Evolutionary conservation across 192 early-diverging fungal genomes (phyloP).

Genomic region (Podila verticillata): DNA sequence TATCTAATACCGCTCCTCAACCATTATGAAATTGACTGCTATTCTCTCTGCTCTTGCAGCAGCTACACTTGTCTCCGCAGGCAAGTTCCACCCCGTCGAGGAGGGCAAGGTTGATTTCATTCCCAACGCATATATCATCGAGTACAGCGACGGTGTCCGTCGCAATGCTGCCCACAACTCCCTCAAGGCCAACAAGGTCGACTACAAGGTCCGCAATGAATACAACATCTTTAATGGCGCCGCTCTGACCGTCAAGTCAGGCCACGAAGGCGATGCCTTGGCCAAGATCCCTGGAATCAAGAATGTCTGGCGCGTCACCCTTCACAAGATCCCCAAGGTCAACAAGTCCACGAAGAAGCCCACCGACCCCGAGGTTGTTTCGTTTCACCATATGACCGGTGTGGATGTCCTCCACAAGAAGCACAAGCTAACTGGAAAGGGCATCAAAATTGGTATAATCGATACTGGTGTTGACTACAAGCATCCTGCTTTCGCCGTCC

Average conservation of each 20-base stretch:
- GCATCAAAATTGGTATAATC: slow-evolving; percentile 58
- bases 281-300: slow-evolving; percentile 17
- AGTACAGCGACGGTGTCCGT: neutral
- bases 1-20: neutral
- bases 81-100: neutral
- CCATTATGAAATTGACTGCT: slow-evolving; percentile 3
- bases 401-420: slow-evolving; percentile 20
- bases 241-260: slow-evolving; percentile 30
- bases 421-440: slow-evolving; percentile 21
- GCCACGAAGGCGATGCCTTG: slow-evolving; percentile 15
- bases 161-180: neutral
- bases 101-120: neutral
- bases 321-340: neutral
- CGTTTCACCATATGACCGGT: slow-evolving; percentile 43
- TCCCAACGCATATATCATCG: neutral
- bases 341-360: neutral
- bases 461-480: slow-evolving; percentile 60
- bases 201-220: slow-evolving; percentile 29
- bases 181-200: neutral
- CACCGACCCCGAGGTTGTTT: slow-evolving; percentile 11
- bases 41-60: neutral
- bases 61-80: neutral
- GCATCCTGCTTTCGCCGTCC: slow-evolving; percentile 66
- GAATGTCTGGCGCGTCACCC: slow-evolving; percentile 52
- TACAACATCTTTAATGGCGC: slow-evolving; percentile 49